Evolutionary conservation across 495 filamentous ascomycete genomes (phyloP), one percentile per base, ranked within the genome.

Genomic region (Hypoxylon fuscum): DNA sequence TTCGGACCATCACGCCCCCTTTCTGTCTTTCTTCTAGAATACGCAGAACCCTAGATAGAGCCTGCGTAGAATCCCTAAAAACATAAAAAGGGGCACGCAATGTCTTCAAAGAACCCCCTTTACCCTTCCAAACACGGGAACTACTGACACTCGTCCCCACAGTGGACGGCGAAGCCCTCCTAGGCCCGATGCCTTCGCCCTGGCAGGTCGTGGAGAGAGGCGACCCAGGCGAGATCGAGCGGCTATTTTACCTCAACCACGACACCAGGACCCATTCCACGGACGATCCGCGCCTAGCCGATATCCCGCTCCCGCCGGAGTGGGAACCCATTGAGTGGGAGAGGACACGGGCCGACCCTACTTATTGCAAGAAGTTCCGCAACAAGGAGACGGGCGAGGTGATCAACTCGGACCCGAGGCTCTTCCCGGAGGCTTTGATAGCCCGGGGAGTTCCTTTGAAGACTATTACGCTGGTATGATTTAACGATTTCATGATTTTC

Each of bases 351-450:
- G 46, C 21, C 11, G 56, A 62, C 48, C 66, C 52, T 5, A 17
- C 29, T 3, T 21, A 31, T 12, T 62, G 56, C 20, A 43, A 20
- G n/a, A 54, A 18, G 38, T 62, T 62, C 25, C 11, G 40, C 1
- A 54, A 54, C 21, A 57, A 3, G 49, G 43, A 62, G 46, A 59
- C 44, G n/a, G 57, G 49, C 15, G 56, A 58, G 20, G 43, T 35
- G n/a, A 51, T 62, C 14, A 62, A 44, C 35, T 62, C 57, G 27
- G 62, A 59, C 31, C 66, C 62, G 57, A 66, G 48, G 9, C 53
- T 54, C 1, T 59, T 55, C 22, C 57, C 34, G 11, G 53, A 55
- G 23, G 62, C 48, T 9, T 49, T 59, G 35, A 15, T 8, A 27
- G 45, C 11, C 12, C 20, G 49, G 6, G 62, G 53, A 15, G 42